Percentiles rank a stretch among this genome's conserved stretches.
These are phyloP conservation scores for Lotus japonicus DNA, from an alignment of 306 rosid species.

Conservation along the genomic window DNA sequence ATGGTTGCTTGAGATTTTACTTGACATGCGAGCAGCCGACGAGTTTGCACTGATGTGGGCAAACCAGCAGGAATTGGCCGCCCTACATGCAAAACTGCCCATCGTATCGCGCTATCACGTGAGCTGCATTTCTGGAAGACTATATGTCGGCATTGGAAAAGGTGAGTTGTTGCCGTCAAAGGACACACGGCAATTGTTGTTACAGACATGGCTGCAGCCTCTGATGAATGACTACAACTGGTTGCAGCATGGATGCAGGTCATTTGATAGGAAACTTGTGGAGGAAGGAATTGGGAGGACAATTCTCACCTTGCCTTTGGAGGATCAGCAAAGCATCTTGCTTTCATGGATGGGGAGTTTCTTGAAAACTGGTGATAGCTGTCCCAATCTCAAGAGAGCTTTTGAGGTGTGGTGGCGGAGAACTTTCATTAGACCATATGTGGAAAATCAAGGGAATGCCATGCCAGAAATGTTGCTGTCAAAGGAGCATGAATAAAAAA, in stretches of 20 bases:
- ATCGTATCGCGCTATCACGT: slow-evolving; percentile 57
- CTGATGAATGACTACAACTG: slow-evolving; percentile 84
- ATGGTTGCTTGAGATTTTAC: slow-evolving; percentile 87
- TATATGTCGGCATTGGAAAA: slow-evolving; percentile 79
- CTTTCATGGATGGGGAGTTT: slow-evolving; percentile 91
- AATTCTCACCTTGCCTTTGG: slow-evolving; percentile 87
- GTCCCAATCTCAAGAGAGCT: slow-evolving; percentile 94
- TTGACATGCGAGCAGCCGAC: slow-evolving; percentile 76
- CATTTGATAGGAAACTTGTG: slow-evolving; percentile 83
- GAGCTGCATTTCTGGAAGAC: slow-evolving; percentile 73
- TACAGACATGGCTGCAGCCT: slow-evolving; percentile 93
- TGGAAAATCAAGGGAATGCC: slow-evolving; percentile 47
- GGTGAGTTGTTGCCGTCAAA: slow-evolving; percentile 77
- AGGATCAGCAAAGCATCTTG: slow-evolving; percentile 86
- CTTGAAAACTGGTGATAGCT: slow-evolving; percentile 82
- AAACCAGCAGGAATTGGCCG: slow-evolving; percentile 70
- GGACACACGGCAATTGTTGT: slow-evolving; percentile 60
- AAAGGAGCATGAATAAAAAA: slow-evolving; percentile 20
- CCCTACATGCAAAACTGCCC: slow-evolving; percentile 57
- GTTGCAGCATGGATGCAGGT: slow-evolving; percentile 84
- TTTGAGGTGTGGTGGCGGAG: slow-evolving; percentile 99
- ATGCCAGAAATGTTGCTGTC: slow-evolving; percentile 36
- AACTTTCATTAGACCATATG: slow-evolving; percentile 72
- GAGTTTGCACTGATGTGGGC: slow-evolving; percentile 82
- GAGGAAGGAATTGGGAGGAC: slow-evolving; percentile 98